A percentile compares a stretch with the other conserved stretches of the same genome.
These are phyloP conservation scores for Orbilia quercus DNA, from an alignment of 2,329 filamentous ascomycete genomes.

Conservation along the genomic window DNA sequence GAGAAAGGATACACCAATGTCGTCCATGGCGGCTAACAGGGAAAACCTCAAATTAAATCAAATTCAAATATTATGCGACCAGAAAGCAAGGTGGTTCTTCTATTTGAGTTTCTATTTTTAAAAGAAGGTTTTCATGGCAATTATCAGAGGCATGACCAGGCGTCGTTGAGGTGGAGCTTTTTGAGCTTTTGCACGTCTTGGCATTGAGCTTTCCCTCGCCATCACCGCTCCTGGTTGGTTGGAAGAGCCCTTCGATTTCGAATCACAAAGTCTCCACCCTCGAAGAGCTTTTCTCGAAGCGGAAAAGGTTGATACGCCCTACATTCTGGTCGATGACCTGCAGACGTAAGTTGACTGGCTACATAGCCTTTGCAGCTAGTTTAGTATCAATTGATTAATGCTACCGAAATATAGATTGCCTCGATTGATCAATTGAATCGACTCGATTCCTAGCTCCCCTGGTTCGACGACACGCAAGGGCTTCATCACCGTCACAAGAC, in stretches of 20 bases:
- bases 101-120: conserved; percentile 25
- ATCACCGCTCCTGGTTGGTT: conserved; percentile 28
- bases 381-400: too few relatives aligned
- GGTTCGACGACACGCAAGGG: conserved; percentile 26
- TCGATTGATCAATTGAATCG: too few relatives aligned
- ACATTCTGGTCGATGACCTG: conserved; percentile 46
- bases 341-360: conserved; percentile 32
- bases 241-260: conserved; percentile 24
- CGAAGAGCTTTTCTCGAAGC: conserved; percentile 8
- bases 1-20: neutral
- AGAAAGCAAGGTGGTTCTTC: neutral
- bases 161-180: conserved; percentile 18
- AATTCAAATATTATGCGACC: conserved; percentile 1
- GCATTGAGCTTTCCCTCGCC: conserved; percentile 16
- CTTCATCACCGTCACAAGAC: conserved; percentile 28
- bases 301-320: conserved; percentile 38
- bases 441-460: neutral
- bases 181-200: conserved; percentile 23
- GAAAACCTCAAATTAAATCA: neutral
- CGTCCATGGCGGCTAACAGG: conserved; percentile 41
- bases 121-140: conserved; percentile 12
- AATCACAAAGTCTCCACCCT: conserved; percentile 22
- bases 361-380: conserved; percentile 8
- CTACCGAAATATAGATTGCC: too few relatives aligned
- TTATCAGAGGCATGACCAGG: neutral